Percentiles rank a stretch among this genome's conserved stretches.
These are phyloP conservation scores for Conringia planisiliqua DNA, from an alignment of 345 rosid species.

Conservation along the genomic window DNA sequence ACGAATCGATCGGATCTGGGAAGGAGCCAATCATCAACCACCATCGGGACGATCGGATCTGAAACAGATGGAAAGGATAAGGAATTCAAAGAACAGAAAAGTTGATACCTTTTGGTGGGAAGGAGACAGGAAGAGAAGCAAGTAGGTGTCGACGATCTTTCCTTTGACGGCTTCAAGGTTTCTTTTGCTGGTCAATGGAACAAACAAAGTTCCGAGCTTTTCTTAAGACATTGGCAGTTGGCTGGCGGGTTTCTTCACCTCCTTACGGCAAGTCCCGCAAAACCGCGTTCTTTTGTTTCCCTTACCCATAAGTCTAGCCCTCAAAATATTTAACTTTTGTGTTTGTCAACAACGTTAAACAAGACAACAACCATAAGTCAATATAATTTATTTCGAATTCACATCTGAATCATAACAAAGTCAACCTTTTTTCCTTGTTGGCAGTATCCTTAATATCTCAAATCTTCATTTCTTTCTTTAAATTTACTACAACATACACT, in stretches of 20 bases:
- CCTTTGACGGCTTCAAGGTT: background rate
- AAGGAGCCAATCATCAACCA: background rate
- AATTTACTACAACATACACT: background rate
- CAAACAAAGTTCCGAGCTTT: background rate
- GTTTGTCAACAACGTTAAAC: background rate
- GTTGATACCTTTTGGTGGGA: constrained; percentile 12
- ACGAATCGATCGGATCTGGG: constrained; percentile 24
- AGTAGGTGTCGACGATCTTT: background rate
- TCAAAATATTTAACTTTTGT: background rate
- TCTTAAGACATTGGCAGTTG: constrained; percentile 7
- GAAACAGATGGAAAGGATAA: constrained; percentile 11
- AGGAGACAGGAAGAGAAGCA: constrained; percentile 7
- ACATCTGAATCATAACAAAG: background rate
- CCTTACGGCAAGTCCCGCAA: background rate
- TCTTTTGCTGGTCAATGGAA: background rate
- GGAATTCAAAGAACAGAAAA: constrained; percentile 2
- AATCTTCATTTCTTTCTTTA: background rate
- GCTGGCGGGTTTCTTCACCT: constrained; percentile 13
- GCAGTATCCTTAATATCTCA: background rate
- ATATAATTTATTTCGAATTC: background rate
- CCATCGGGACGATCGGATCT: constrained; percentile 21
- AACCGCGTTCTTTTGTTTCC: constrained; percentile 17
- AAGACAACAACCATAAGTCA: background rate
- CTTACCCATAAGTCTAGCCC: background rate
- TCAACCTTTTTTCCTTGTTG: background rate